Conservation (phyloP, 2,329 filamentous ascomycete genomes). For the Aureobasidium sp. region DNA sequence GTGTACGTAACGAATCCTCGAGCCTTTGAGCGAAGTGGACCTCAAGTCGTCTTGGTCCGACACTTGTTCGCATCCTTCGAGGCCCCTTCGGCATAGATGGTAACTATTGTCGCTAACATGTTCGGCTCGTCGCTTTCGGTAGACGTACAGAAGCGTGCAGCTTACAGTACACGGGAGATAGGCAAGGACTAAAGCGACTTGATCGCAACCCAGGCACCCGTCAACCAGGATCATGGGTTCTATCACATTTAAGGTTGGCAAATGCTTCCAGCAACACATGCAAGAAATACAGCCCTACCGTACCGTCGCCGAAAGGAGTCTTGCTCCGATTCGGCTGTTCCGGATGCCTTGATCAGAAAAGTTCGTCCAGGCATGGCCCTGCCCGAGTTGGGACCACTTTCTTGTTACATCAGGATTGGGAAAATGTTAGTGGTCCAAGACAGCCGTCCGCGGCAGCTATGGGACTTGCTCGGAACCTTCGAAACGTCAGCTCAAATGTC, state of each 20-base stretch:
- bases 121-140: background rate
- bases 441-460: background rate
- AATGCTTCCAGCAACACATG: background rate
- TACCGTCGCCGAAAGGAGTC: background rate
- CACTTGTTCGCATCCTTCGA: background rate
- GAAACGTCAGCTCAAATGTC: background rate
- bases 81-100: background rate
- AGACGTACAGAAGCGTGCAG: background rate
- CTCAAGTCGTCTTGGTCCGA: background rate
- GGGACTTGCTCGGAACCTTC: background rate
- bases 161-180: background rate
- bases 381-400: conserved; percentile 1
- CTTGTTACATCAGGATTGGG: background rate
- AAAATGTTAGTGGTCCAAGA: background rate
- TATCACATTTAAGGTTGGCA: background rate
- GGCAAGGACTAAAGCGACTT: background rate
- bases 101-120: background rate
- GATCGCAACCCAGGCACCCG: background rate
- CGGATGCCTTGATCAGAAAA: background rate
- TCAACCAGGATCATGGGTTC: conserved; percentile 3
- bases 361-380: background rate
- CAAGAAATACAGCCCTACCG: background rate
- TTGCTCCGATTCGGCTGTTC: background rate
- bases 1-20: background rate
- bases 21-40: background rate